phyloP scores from a whole-genome alignment of 2,329 filamentous ascomycete species.

The Fusarium agapanthi region DNA sequence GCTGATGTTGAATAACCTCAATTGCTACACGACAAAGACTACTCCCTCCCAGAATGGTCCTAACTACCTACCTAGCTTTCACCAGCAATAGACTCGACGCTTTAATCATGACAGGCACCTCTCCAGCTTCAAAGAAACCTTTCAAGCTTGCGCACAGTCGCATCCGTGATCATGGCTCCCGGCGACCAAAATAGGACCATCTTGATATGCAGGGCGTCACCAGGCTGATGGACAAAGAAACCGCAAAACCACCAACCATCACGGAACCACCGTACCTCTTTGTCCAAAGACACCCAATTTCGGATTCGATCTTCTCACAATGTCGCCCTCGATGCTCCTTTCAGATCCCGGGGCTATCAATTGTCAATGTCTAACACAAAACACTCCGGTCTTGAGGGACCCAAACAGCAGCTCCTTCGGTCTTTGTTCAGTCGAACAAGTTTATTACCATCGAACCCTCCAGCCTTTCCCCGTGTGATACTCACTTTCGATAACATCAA shows the following conservation, averaged over 20 bases:
- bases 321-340: constrained; percentile 9
- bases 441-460: constrained; percentile 32
- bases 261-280: constrained; percentile 19
- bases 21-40: constrained; percentile 19
- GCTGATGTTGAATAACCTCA: not conserved
- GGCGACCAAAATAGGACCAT: constrained; percentile 17
- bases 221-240: constrained; percentile 31
- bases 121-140: constrained; percentile 23
- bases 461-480: not conserved
- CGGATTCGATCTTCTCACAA: constrained; percentile 20
- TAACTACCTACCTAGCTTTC: constrained; percentile 2
- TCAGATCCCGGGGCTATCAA: not conserved
- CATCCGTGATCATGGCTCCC: not conserved
- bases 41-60: not conserved
- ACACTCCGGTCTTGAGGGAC: not conserved
- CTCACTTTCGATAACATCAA: not conserved
- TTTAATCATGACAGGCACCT: constrained; percentile 6
- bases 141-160: not conserved
- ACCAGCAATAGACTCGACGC: constrained; percentile 25
- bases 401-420: not conserved
- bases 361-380: constrained; percentile 1
- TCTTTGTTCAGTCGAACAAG: constrained; percentile 34
- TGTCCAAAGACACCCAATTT: constrained; percentile 14
- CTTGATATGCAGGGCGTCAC: not conserved
- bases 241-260: constrained; percentile 1